These are phyloP conservation scores for Galeopsis tetrahit DNA, from an alignment of 257 asterid species.

Conservation along the genomic window DNA sequence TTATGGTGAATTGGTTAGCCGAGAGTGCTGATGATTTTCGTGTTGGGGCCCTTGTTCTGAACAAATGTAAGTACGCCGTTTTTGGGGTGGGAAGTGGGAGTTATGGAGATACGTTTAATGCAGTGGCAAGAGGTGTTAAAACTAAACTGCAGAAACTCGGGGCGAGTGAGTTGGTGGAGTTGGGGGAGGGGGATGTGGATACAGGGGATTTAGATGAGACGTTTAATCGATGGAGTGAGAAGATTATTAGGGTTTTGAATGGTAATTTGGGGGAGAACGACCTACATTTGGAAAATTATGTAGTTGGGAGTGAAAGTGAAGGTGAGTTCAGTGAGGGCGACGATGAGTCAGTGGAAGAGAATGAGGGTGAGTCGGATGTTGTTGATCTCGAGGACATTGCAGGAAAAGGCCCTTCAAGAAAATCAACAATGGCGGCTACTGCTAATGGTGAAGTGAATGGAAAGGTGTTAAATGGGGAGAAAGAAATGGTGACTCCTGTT, in stretches of 20 bases:
- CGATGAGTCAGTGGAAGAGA: conserved; percentile 51
- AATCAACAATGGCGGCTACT: conserved; percentile 43
- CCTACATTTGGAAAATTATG: conserved; percentile 32
- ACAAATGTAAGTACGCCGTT: conserved; percentile 65
- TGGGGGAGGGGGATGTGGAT: conserved; percentile 85
- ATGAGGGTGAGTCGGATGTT: conserved; percentile 49
- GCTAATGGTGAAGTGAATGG: conserved; percentile 69
- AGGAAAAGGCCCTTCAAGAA: conserved; percentile 83
- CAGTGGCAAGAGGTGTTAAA: conserved; percentile 61
- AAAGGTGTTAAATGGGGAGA: conserved; percentile 60
- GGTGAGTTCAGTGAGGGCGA: conserved; percentile 59
- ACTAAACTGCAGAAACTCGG: conserved; percentile 72
- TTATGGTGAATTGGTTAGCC: conserved; percentile 79
- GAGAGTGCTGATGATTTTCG: conserved; percentile 96
- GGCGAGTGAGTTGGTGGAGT: conserved; percentile 65
- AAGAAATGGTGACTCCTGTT: conserved; percentile 93
- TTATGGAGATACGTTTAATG: conserved; percentile 72
- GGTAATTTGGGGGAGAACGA: conserved; percentile 46
- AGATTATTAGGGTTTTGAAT: conserved; percentile 58
- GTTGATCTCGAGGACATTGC: conserved; percentile 98
- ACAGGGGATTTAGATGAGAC: conserved; percentile 66
- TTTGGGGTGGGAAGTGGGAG: conserved; percentile 91
- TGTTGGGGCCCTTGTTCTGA: conserved; percentile 79
- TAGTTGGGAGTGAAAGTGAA: conserved; percentile 48
- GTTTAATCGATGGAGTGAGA: conserved; percentile 78